Conservation (phyloP, 805 yeast species). For the Wickerhamiella dianesei region DNA sequence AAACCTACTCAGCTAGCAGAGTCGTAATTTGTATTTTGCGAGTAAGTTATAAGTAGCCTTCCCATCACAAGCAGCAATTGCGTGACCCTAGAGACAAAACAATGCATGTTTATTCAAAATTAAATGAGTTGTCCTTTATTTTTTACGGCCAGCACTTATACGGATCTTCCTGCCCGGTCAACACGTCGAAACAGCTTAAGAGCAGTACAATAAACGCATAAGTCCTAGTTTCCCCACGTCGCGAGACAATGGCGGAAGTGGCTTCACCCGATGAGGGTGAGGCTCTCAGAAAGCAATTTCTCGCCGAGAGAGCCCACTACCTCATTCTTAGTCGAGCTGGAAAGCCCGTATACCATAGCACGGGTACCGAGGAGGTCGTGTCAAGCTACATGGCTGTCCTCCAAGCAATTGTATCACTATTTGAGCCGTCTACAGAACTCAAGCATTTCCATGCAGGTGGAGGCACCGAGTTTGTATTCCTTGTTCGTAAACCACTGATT, state of each 20-base stretch:
- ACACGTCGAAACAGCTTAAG: too few species aligned
- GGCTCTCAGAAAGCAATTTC: background rate
- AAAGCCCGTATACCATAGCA: constrained; percentile 19
- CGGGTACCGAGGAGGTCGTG: constrained; percentile 13
- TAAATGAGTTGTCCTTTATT: too few species aligned
- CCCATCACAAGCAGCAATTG: too few species aligned
- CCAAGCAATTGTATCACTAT: constrained; percentile 20
- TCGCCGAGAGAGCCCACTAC: constrained; percentile 7
- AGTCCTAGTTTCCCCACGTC: background rate
- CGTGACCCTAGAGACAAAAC: too few species aligned
- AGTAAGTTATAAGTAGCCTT: too few species aligned
- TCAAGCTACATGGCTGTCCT: constrained; percentile 18
- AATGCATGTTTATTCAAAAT: too few species aligned
- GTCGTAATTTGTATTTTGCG: too few species aligned
- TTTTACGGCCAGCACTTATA: too few species aligned
- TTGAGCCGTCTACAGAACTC: constrained; percentile 16
- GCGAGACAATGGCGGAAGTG: background rate
- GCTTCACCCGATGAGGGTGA: background rate
- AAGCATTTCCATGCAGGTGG: constrained; percentile 36
- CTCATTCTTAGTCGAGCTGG: constrained; percentile 18
- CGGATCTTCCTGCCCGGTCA: too few species aligned
- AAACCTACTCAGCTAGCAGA: too few species aligned
- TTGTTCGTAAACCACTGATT: constrained; percentile 54
- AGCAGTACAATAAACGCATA: background rate
- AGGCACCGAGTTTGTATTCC: constrained; percentile 40